These are phyloP conservation scores for Boechera stricta DNA, from an alignment of 345 rosid genomes.

Conservation along the genomic window DNA sequence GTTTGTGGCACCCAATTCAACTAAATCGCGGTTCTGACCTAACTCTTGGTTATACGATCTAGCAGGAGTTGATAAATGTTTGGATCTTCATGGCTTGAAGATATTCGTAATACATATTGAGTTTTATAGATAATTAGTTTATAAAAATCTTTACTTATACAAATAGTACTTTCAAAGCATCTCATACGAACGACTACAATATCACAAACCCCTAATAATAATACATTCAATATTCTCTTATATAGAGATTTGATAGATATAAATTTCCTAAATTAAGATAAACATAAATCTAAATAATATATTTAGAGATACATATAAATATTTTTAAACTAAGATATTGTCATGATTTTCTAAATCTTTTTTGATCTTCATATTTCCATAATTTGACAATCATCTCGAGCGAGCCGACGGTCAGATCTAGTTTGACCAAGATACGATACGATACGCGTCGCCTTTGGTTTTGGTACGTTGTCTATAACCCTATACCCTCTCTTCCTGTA, in stretches of 20 bases:
- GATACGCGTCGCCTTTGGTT: slow-evolving; percentile 22
- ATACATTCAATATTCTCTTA: slow-evolving; percentile 12
- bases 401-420: too few relatives aligned
- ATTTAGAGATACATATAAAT: too few relatives aligned
- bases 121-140: slow-evolving; percentile 23
- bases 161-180: slow-evolving; percentile 27
- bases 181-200: slow-evolving; percentile 37
- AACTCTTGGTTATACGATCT: neutral
- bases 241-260: too few relatives aligned
- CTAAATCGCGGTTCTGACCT: neutral
- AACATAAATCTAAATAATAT: too few relatives aligned
- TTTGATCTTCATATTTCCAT: too few relatives aligned
- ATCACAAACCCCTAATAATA: slow-evolving; percentile 26
- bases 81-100: neutral
- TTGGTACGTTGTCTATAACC: slow-evolving; percentile 26
- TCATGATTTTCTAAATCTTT: too few relatives aligned
- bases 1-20: too few relatives aligned
- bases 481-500: slow-evolving; percentile 15
- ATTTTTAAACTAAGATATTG: too few relatives aligned
- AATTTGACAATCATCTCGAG: too few relatives aligned
- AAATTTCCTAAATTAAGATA: too few relatives aligned
- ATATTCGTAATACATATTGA: neutral
- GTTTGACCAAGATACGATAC: neutral
- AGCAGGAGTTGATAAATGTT: neutral
- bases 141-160: slow-evolving; percentile 27